Percentiles rank a stretch among this genome's conserved stretches.
phyloP scores from a whole-genome alignment of 495 filamentous ascomycete genomes.

The Podospora tetraspora region DNA sequence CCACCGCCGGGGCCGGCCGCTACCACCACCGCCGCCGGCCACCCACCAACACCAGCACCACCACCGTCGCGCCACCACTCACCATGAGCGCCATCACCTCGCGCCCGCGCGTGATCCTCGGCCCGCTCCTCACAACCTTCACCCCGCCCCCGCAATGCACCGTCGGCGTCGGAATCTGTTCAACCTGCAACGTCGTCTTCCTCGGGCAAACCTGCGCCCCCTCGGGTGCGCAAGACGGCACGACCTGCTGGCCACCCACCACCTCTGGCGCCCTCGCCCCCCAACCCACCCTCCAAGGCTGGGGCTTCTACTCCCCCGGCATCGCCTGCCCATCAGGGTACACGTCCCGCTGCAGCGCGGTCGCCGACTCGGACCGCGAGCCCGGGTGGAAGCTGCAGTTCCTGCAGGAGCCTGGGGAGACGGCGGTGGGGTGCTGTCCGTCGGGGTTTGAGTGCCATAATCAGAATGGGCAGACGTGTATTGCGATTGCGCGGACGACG shows the following conservation, averaged over 20 bases:
- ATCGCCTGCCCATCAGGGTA: conserved; percentile 27
- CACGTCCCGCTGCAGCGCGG: conserved; percentile 20
- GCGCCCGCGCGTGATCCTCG: conserved; percentile 20
- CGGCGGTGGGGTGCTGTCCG: conserved; percentile 32
- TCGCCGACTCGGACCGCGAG: conserved; percentile 12
- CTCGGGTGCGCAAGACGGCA: conserved; percentile 14
- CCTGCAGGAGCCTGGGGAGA: conserved; percentile 23
- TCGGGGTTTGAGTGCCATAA: conserved; percentile 23
- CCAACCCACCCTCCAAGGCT: conserved; percentile 12
- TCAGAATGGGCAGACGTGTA: conserved; percentile 27
- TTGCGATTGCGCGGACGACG: conserved; percentile 11
- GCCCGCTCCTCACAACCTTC: conserved; percentile 31
- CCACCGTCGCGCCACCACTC: too few relatives aligned
- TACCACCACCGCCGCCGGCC: too few relatives aligned
- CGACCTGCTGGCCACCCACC: conserved; percentile 30
- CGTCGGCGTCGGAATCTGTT: conserved; percentile 11
- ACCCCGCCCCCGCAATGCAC: conserved; percentile 26
- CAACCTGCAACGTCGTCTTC: conserved; percentile 21
- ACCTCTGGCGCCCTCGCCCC: conserved; percentile 9
- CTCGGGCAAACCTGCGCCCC: conserved; percentile 22
- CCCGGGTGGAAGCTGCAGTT: conserved; percentile 24
- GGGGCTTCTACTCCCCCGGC: conserved; percentile 35
- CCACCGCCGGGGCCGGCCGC: not conserved
- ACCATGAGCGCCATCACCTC: conserved; percentile 3
- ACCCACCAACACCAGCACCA: too few relatives aligned